Conservation (phyloP, 805 yeast genomes). For the Torulaspora gathmanii region DNA sequence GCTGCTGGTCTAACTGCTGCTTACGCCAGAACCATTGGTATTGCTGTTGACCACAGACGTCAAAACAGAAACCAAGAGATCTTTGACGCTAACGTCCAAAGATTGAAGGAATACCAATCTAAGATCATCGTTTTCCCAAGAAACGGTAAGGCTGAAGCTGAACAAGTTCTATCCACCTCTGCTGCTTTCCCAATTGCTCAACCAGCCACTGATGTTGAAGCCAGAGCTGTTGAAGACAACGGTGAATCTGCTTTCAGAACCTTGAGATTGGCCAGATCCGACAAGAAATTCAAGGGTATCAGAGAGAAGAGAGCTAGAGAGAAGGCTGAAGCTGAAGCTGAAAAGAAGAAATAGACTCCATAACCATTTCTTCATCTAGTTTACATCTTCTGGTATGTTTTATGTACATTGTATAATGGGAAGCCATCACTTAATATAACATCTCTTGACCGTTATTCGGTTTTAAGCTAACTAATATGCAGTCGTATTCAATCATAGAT, state of each 20-base stretch:
- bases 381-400: slow-evolving; percentile 22
- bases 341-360: slow-evolving; percentile 83
- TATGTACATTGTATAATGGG: slow-evolving; percentile 36
- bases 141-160: slow-evolving; percentile 77
- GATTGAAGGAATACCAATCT: slow-evolving; percentile 94
- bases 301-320: slow-evolving; percentile 97
- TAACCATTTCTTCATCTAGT: slow-evolving; percentile 7
- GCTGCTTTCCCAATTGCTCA: slow-evolving; percentile 90
- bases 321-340: slow-evolving; percentile 99
- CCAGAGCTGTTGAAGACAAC: slow-evolving; percentile 83
- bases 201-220: slow-evolving; percentile 62
- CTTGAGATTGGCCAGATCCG: slow-evolving; percentile 91
- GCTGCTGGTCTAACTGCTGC: slow-evolving; percentile 92
- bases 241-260: slow-evolving; percentile 85
- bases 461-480: no score
- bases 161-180: slow-evolving; percentile 68
- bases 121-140: slow-evolving; percentile 95
- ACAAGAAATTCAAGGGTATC: slow-evolving; percentile 89
- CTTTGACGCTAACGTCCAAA: slow-evolving; percentile 88
- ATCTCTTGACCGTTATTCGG: slow-evolving; percentile 14
- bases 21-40: slow-evolving; percentile 97
- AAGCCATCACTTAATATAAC: slow-evolving; percentile 32
- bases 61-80: slow-evolving; percentile 96
- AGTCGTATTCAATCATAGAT: no score
- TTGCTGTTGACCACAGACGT: slow-evolving; percentile 99